Conservation (phyloP, 768 basidiomycete species). For the Phaffia tasmanica region DNA sequence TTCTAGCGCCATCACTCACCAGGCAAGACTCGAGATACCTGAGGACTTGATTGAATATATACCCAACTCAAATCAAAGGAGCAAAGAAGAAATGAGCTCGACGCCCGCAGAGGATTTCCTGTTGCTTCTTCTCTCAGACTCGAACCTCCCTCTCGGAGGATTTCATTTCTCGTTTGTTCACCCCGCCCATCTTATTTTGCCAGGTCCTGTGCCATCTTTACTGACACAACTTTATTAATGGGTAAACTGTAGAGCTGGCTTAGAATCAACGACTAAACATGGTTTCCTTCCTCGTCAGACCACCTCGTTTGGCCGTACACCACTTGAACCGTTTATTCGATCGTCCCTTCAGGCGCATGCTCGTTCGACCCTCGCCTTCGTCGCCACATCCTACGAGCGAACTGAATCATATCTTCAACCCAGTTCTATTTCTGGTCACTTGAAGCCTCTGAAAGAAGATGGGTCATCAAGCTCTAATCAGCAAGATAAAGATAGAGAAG, state of each 20-base stretch:
- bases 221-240: neutral
- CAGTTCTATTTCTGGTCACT: neutral
- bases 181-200: neutral
- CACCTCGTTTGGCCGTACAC: conserved; percentile 33
- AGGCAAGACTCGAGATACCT: too few species aligned
- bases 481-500: conserved; percentile 12
- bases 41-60: too few species aligned
- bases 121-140: conserved; percentile 70
- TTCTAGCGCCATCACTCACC: too few species aligned
- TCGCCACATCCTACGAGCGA: conserved; percentile 55
- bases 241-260: conserved; percentile 9
- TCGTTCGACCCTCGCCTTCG: conserved; percentile 62
- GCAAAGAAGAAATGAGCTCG: neutral
- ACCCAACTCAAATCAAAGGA: too few species aligned
- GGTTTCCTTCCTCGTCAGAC: conserved; percentile 49
- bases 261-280: conserved; percentile 48
- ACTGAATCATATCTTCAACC: conserved; percentile 30
- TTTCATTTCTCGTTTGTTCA: conserved; percentile 42
- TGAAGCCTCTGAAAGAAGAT: neutral
- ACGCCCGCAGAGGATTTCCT: conserved; percentile 49
- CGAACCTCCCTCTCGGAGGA: conserved; percentile 91
- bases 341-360: conserved; percentile 71
- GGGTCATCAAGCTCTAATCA: neutral
- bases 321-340: conserved; percentile 51
- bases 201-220: neutral